Evolutionary conservation across 2,329 filamentous ascomycete species (phyloP).

Genomic region (Arthrobotrys musiformis): DNA sequence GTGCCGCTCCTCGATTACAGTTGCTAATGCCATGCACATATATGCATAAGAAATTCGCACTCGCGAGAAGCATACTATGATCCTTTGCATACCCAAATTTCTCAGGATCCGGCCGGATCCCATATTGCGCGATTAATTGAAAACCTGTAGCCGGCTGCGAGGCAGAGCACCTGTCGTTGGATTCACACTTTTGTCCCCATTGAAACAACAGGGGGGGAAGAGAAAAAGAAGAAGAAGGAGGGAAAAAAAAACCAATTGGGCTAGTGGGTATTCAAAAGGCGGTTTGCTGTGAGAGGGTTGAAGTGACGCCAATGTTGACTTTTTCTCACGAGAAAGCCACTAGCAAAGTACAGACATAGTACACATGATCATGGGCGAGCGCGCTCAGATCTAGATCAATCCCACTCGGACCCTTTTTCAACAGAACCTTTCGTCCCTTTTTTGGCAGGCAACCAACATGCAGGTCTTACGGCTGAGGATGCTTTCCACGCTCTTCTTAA

Average conservation of each 20-base stretch:
- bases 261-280: neutral
- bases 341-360: no score
- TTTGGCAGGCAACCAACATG: constrained; percentile 10
- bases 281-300: neutral
- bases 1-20: neutral
- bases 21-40: neutral
- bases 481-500: neutral
- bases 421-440: constrained; percentile 5
- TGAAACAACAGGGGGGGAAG: no score
- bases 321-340: neutral
- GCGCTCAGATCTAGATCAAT: neutral
- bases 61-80: neutral
- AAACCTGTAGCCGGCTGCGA: no score
- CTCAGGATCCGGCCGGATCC: neutral
- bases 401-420: neutral
- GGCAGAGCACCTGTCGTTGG: no score
- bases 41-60: neutral
- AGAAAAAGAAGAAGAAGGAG: no score
- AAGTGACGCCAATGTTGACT: neutral
- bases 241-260: no score
- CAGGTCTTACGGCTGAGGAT: constrained; percentile 5
- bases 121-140: neutral
- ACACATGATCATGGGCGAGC: neutral
- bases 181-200: no score
- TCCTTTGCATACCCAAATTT: neutral